Evolutionary conservation across 352 stramenopile species (phyloP), one percentile per base, ranked within the genome.

Genomic region (Globisporangium irregulare): DNA sequence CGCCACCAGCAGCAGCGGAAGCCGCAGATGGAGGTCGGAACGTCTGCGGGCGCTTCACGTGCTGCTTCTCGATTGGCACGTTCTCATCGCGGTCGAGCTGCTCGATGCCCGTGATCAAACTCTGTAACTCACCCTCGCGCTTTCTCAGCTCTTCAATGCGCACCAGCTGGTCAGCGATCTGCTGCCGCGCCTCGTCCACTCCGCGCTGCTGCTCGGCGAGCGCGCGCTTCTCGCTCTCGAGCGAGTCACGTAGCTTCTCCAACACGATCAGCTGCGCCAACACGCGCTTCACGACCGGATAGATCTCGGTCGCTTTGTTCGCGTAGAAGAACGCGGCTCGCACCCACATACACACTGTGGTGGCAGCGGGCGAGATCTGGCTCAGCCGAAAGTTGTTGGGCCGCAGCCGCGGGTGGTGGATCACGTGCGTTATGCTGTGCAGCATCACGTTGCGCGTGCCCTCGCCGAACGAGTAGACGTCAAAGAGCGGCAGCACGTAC

Each of bases 391-490:
- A 75, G 60, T 94, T 94, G 58, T 78, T 76, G 9, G 83, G 74
- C 9, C 87, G 80, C 12, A 94, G 73, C 3, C 81, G 75, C 22
- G 87, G 87, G 51, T 94, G 84, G 69, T 94, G 83, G 22, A 93
- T 86, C 15, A 92, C 81, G 24, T 77, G 78, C 24, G 85, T 92
- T 38, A 94, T 69, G 4, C 69, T 81, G 18, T 87, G 71, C 12
- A 94, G 66, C 72, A 90, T 82, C 48, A 76, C 71, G 6, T 79
- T 73, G 4, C 87, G 83, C n/a, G 77, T 66, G 4, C 87, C 85
- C 22, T 92, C 85, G 1, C 75, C 79, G 53, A 94, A 93, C 63
- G 87, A 93, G 66, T 94, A 94, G 1, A 79, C 81, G 62, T 93
- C 82, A 64, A 94, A 94, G 8, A 93, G 82, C 53, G 87, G 85